Percentiles rank a stretch among this genome's conserved stretches.
Conservation (phyloP, 768 basidiomycete genomes). For the Auriscalpium orientale region DNA sequence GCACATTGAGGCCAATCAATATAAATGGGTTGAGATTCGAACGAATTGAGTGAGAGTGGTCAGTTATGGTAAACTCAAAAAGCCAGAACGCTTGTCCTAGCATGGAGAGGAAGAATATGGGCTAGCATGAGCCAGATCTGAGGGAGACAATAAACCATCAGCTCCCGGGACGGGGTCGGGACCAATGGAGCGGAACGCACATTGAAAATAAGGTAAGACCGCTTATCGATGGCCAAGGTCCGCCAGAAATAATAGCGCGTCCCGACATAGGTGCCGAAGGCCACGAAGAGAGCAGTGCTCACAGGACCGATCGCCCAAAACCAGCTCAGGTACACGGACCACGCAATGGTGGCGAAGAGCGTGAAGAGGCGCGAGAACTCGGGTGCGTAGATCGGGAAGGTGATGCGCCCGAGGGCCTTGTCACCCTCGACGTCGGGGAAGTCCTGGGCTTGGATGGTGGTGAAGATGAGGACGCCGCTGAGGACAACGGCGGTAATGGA, state of each 20-base stretch:
- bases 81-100: constrained; percentile 13
- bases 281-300: constrained; percentile 7
- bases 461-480: constrained; percentile 16
- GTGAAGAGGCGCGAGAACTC: constrained; percentile 15
- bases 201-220: constrained; percentile 18
- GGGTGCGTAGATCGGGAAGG: constrained; percentile 18
- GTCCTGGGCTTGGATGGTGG: constrained; percentile 20
- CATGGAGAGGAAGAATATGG: constrained; percentile 12
- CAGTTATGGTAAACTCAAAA: constrained; percentile 11
- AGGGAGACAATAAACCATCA: neutral
- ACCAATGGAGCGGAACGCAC: constrained; percentile 13
- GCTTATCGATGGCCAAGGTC: constrained; percentile 11
- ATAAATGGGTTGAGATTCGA: neutral
- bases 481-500: constrained; percentile 16
- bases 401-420: constrained; percentile 14
- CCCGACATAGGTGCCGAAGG: constrained; percentile 15
- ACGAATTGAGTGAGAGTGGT: constrained; percentile 7
- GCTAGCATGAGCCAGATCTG: constrained; percentile 15
- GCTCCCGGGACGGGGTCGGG: constrained; percentile 3
- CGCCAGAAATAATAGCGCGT: constrained; percentile 16
- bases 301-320: constrained; percentile 17
- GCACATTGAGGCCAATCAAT: neutral
- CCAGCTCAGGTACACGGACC: constrained; percentile 16
- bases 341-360: constrained; percentile 15
- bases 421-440: constrained; percentile 21